Evolutionary conservation across 2,329 filamentous ascomycete species (phyloP), one percentile per base, ranked within the genome.

Genomic region (Bisporella sp.): DNA sequence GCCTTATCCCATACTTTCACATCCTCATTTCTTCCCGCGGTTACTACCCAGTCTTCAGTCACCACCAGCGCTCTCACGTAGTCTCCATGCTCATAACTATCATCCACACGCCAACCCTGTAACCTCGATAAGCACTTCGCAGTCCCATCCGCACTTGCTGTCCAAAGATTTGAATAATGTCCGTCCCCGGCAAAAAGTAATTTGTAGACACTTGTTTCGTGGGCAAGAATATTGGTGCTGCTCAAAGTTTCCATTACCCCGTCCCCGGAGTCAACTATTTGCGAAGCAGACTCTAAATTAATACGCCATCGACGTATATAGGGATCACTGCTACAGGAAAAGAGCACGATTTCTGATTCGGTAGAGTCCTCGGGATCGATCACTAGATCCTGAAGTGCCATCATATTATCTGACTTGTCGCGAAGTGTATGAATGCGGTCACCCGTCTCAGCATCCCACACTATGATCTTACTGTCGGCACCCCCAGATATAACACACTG

Each of bases 171-270:
- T 9, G 79, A 77, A 5, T 82, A 80, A 33, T 70, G 71, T 5
- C 73, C 71, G 12, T 67, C 64, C 44, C 82, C 79, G 56, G 90
- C 85, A 60, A 95, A 95, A 21, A 79, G 72, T 11, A 97, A 71
- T 57, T 79, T 83, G 69, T 96, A 95, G 7, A 99, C 82, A 57
- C 87, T 93, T 1, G 93, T 99, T 59, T 96, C 89, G 67, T 99
- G 93, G 55, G 85, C 85, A 44, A 85, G 69, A 46, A 96, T 83
- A 62, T 68, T 76, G 57, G 70, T 75, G 52, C 69, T 74, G 51
- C 70, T 66, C 63, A 54, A 47, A n/a, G 63, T 61, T 39, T 60
- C 39, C 31, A 56, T 45, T 8, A 46, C 30, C 28, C 52, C 51
- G 46, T 72, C 11, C 68, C 69, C 31, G 68, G 69, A 68, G 35